These are phyloP conservation scores for Penicillium palitans DNA, from an alignment of 2,329 filamentous ascomycete genomes.

Conservation along the genomic window DNA sequence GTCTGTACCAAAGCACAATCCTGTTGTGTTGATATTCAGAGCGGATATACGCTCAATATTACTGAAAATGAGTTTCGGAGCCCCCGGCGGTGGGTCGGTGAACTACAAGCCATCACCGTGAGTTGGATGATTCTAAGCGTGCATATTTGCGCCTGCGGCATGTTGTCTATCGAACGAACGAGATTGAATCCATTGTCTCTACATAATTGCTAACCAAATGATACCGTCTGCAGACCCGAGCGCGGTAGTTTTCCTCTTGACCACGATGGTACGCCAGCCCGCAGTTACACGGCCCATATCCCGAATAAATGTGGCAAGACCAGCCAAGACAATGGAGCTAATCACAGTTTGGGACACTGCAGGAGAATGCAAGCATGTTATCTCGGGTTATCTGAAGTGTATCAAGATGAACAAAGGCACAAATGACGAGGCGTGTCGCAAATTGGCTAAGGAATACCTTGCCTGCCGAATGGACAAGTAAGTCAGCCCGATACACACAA, in stretches of 20 bases:
- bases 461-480: constrained; percentile 93
- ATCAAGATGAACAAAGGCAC: constrained; percentile 80
- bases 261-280: constrained; percentile 66
- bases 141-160: constrained; percentile 4
- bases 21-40: background rate
- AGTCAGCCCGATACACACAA: constrained; percentile 34
- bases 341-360: background rate
- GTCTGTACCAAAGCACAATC: background rate
- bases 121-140: constrained; percentile 29
- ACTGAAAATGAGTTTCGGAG: constrained; percentile 60
- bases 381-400: constrained; percentile 81
- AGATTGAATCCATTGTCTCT: background rate
- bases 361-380: constrained; percentile 93
- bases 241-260: constrained; percentile 95
- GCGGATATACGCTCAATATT: background rate
- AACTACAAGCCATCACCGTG: constrained; percentile 70
- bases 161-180: background rate
- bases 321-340: constrained; percentile 2
- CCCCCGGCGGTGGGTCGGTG: constrained; percentile 65
- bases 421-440: constrained; percentile 82
- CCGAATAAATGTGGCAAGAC: background rate
- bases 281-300: background rate
- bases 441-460: constrained; percentile 84
- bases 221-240: constrained; percentile 63
- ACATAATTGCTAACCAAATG: constrained; percentile 6